A percentile compares a stretch with the other conserved stretches of the same genome.
These are phyloP conservation scores for Coemansia umbellata DNA, from an alignment of 192 early-diverging fungal species.

Conservation along the genomic window DNA sequence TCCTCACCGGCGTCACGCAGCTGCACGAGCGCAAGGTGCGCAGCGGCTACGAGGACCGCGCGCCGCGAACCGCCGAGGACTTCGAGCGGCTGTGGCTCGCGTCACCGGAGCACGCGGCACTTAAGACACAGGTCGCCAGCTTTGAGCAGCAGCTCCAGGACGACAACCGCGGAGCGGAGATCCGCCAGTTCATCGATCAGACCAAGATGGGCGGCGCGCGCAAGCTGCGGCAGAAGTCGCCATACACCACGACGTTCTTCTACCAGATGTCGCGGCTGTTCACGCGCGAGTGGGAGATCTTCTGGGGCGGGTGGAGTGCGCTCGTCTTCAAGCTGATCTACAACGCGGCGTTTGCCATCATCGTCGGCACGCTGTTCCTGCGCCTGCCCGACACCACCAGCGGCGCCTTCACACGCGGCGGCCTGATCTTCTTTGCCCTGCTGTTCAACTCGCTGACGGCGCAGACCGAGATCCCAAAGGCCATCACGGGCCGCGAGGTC, in stretches of 20 bases:
- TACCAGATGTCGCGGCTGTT: slow-evolving; percentile 60
- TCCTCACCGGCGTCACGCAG: slow-evolving; percentile 62
- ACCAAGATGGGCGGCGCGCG: slow-evolving; percentile 58
- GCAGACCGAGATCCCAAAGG: slow-evolving; percentile 64
- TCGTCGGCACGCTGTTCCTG: slow-evolving; percentile 70
- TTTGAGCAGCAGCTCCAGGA: slow-evolving; percentile 46
- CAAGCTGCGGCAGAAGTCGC: slow-evolving; percentile 49
- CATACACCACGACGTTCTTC: slow-evolving; percentile 62
- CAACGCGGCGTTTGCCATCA: slow-evolving; percentile 60
- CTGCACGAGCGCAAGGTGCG: slow-evolving; percentile 54
- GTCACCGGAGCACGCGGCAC: slow-evolving; percentile 39
- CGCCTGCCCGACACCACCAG: slow-evolving; percentile 51
- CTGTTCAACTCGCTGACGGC: slow-evolving; percentile 68
- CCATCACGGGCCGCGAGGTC: slow-evolving; percentile 68
- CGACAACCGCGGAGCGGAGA: slow-evolving; percentile 31
- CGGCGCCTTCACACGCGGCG: slow-evolving; percentile 78
- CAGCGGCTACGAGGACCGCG: slow-evolving; percentile 54
- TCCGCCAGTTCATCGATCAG: slow-evolving; percentile 53
- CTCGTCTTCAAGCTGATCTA: slow-evolving; percentile 59
- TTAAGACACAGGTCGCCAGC: slow-evolving; percentile 39
- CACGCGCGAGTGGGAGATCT: slow-evolving; percentile 61
- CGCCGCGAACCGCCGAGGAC: slow-evolving; percentile 57
- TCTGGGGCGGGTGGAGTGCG: slow-evolving; percentile 52
- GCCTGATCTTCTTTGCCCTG: slow-evolving; percentile 70
- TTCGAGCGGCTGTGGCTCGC: slow-evolving; percentile 57